Base-by-base conservation (phyloP, 306 rosid species). In the Acacia crassicarpa region DNA sequence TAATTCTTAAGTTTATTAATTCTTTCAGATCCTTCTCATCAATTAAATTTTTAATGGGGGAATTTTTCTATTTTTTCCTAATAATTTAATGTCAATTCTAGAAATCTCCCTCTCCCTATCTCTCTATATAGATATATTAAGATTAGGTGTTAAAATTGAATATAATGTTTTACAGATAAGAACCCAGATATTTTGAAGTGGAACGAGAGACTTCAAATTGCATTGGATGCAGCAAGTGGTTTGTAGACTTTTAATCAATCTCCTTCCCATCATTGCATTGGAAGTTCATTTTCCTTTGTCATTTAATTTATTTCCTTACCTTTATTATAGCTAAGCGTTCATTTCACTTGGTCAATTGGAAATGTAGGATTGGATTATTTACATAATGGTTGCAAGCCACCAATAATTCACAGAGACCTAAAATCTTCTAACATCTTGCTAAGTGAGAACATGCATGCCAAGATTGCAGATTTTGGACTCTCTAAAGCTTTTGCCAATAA, bases 321-420 rank as follows among this genome's bases (percentile, higher is more conserved):
- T 25, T 30, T 62, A 25, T 23, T 23, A 13, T 62, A 27, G 6
- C 3, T 12, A 19, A 3, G 17, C 0, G 32, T 17, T 32, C n/a
- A 32, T 1, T 32, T 32, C 16, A 8, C 5, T 20, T 17, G n/a
- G n/a, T 53, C 9, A 48, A 51, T 5, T 48, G n/a, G 8, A 51
- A 16, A 51, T 51, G 27, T 5, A 73, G 63, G 90, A n/a, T 75
- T 86, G 65, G 90, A 78, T 62, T 87, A 85, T 43, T 51, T 89
- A 46, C 87, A 83, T 59, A 54, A 77, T 45, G 84, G 83, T 10
- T 81, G 89, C 33, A 75, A 78, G 17, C 92, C 87, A 40, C 86
- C 89, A 2, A 87, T 85, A 27, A 65, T 89, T 14, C 90, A 86
- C 43, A 84, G 84, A 80, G 90, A 89, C 25, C 45, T 84, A 13